A percentile compares a stretch with the other conserved stretches of the same genome.
Evolutionary conservation across 352 stramenopile species (phyloP).

Genomic region (Phytophthora palmivora): DNA sequence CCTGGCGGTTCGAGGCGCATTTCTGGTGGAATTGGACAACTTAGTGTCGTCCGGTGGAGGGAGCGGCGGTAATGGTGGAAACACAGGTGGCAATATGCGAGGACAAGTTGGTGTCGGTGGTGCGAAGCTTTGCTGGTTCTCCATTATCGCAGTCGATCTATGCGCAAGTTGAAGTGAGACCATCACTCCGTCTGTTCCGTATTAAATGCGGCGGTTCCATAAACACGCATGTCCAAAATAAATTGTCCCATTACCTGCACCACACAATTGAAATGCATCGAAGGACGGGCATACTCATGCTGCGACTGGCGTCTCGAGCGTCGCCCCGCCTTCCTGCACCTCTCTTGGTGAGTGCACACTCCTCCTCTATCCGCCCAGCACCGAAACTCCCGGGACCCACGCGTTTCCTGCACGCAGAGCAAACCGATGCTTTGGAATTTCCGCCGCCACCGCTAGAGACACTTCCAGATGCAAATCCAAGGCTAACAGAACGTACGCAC

Average conservation of each 20-base stretch:
- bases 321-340: too few species aligned
- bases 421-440: not conserved
- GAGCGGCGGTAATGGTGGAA: slow-evolving; percentile 29
- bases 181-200: slow-evolving; percentile 18
- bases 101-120: not conserved
- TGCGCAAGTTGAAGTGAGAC: slow-evolving; percentile 36
- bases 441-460: not conserved
- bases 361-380: too few species aligned
- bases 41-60: slow-evolving; percentile 27
- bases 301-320: not conserved
- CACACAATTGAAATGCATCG: too few species aligned
- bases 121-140: slow-evolving; percentile 4
- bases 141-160: slow-evolving; percentile 22
- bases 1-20: slow-evolving; percentile 10
- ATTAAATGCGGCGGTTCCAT: slow-evolving; percentile 12
- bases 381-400: not conserved
- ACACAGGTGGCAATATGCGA: not conserved
- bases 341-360: slow-evolving; percentile 4
- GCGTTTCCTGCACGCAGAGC: slow-evolving; percentile 23
- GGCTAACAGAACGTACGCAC: not conserved
- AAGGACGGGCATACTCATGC: too few species aligned
- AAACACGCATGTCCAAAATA: not conserved
- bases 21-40: not conserved
- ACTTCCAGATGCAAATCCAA: not conserved
- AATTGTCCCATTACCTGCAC: too few species aligned